A percentile compares a stretch with the other conserved stretches of the same genome.
These are phyloP conservation scores for Picochlorum sp. DNA, from an alignment of 139 green algal species.

Conservation along the genomic window DNA sequence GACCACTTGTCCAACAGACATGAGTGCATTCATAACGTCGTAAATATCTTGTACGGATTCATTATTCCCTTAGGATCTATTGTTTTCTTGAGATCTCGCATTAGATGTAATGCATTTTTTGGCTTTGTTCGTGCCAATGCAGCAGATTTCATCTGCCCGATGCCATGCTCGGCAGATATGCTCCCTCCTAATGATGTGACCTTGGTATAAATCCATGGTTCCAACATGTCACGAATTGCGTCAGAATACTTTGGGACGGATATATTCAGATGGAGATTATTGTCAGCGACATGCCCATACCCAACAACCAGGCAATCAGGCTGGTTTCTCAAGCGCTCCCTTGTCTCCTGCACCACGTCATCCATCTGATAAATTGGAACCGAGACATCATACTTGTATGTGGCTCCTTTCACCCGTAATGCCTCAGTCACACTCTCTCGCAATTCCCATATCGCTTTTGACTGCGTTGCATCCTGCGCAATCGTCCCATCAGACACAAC, in stretches of 20 bases:
- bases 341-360: constrained; percentile 66
- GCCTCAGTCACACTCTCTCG: constrained; percentile 82
- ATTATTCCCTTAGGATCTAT: constrained; percentile 86
- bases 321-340: constrained; percentile 35
- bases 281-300: constrained; percentile 94
- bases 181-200: constrained; percentile 53
- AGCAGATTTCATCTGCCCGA: constrained; percentile 86
- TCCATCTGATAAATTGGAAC: constrained; percentile 58
- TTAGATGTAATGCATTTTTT: constrained; percentile 57
- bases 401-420: constrained; percentile 49
- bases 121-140: constrained; percentile 72
- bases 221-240: constrained; percentile 53
- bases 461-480: constrained; percentile 58
- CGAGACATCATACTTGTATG: constrained; percentile 88
- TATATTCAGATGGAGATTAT: constrained; percentile 96
- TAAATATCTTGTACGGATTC: constrained; percentile 95
- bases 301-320: constrained; percentile 51
- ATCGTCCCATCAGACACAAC: constrained; percentile 38
- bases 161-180: constrained; percentile 93
- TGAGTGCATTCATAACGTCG: not conserved
- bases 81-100: constrained; percentile 73
- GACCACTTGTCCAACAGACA: constrained; percentile 6
- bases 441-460: constrained; percentile 73
- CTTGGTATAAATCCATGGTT: constrained; percentile 96
- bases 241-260: constrained; percentile 36